Evolutionary conservation across 768 basidiomycete genomes (phyloP), one percentile per base, ranked within the genome.

Genomic region (Tylopilus intermedius): DNA sequence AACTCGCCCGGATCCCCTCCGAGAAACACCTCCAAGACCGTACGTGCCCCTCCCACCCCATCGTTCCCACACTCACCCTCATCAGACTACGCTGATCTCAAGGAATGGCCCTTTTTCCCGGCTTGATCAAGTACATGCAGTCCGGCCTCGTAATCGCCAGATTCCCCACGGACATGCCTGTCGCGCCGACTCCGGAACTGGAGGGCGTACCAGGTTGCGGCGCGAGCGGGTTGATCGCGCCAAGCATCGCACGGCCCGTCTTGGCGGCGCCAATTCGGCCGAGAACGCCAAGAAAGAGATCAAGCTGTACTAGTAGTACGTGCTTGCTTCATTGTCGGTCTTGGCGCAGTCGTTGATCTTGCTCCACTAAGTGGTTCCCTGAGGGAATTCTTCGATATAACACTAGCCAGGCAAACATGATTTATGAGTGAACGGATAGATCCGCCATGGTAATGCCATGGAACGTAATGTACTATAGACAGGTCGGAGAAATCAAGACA

Each of bases 231-330:
- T 99, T 96, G 67, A 95, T 96, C 43, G 93, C 84, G 67, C 95
- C 95, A 59, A 95, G 86, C 90, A 96, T 95, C 71, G 71, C 80
- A 75, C 94, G 92, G 62, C 94, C 94, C 53, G 93, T 94, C 84
- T 92, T 92, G 73, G 91, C 90, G 46, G 89, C 89, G 60, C 90
- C 47, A 90, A 93, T 73, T 79, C 88, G 49, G 87, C 92, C 59
- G 90, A 91, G 72, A 89, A 69, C 61, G 90, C 90, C 33, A 82
- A 97, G 73, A 94, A 94, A 78, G 95, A 99, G 76, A 97, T 99
- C 64, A 76, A 74, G 40, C 83, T 99, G 88, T 95, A 18, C 18
- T 18, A 18, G 18, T 18, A 18, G 18, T 18, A 60, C 64, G 89
- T 76, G 21, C 32, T 10, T 21, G 30, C 8, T 21, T 21, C 7